A percentile compares a stretch with the other conserved stretches of the same genome.
Evolutionary conservation across 306 rosid genomes (phyloP).

Genomic region (Vigna trinervia): DNA sequence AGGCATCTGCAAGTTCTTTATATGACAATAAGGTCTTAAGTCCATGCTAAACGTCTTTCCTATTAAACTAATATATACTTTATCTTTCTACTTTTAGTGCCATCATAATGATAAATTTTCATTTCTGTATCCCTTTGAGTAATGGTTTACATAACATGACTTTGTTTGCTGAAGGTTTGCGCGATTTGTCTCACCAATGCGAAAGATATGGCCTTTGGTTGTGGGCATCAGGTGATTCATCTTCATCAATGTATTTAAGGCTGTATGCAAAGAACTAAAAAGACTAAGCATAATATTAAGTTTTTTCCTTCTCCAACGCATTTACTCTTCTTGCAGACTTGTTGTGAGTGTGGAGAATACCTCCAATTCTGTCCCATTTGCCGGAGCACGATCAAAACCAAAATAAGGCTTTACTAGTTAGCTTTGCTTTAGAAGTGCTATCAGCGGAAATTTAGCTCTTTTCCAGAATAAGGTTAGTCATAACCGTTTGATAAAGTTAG

Average conservation of each 20-base stretch:
- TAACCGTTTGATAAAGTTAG: not conserved
- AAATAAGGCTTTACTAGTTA: slow-evolving; percentile 72
- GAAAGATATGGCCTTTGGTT: slow-evolving; percentile 88
- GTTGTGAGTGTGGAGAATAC: slow-evolving; percentile 77
- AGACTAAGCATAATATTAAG: not conserved
- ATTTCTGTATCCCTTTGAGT: slow-evolving; percentile 13
- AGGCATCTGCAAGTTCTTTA: slow-evolving; percentile 54
- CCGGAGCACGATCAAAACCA: slow-evolving; percentile 67
- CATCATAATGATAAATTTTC: slow-evolving; percentile 6
- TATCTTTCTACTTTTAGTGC: slow-evolving; percentile 6
- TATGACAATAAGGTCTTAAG: slow-evolving; percentile 73
- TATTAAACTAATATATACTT: not conserved
- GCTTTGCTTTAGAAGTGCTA: slow-evolving; percentile 21
- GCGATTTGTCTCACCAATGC: slow-evolving; percentile 74
- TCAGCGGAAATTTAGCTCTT: slow-evolving; percentile 23
- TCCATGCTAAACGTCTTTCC: slow-evolving; percentile 1
- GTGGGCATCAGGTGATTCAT: slow-evolving; percentile 85
- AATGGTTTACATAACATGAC: slow-evolving; percentile 24
- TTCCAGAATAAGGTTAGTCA: slow-evolving; percentile 28
- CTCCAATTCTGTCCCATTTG: slow-evolving; percentile 82
- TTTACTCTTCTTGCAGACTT: slow-evolving; percentile 64
- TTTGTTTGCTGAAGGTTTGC: slow-evolving; percentile 61
- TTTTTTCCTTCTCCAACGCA: not conserved
- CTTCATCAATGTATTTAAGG: slow-evolving; percentile 24
- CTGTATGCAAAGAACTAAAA: not conserved